Conservation (phyloP, 2,329 filamentous ascomycete genomes). For the Fusarium sp. region DNA sequence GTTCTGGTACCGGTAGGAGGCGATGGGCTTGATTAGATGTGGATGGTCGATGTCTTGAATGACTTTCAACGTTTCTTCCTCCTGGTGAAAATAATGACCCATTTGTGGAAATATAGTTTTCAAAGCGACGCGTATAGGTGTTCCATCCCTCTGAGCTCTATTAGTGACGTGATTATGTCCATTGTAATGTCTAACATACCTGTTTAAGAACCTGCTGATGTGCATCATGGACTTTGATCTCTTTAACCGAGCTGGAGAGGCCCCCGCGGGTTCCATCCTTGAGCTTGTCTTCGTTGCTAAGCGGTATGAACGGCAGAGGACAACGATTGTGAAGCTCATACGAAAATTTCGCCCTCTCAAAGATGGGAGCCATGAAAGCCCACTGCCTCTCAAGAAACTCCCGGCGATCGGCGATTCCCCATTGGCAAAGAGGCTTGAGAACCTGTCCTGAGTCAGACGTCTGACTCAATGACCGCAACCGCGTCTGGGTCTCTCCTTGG, state of each 20-base stretch:
- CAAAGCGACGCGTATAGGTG: not conserved
- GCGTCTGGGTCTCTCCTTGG: too few species aligned
- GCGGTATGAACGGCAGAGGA: not conserved
- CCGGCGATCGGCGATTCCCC: rapidly evolving
- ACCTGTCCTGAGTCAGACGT: rapidly evolving
- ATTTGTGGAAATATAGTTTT: not conserved
- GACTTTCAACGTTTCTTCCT: not conserved
- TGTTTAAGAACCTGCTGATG: not conserved
- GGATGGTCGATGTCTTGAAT: not conserved
- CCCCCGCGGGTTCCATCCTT: not conserved
- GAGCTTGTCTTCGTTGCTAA: rapidly evolving
- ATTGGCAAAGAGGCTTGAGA: not conserved
- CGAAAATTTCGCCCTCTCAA: not conserved
- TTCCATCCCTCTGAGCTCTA: not conserved
- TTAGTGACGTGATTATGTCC: not conserved
- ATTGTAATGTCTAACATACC: not conserved
- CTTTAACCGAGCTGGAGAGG: not conserved
- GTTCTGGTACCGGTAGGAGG: not conserved
- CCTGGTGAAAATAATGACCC: not conserved
- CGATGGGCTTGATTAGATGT: conserved; percentile 14
- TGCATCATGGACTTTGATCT: not conserved
- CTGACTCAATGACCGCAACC: too few species aligned
- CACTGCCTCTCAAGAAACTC: not conserved
- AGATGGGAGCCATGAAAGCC: not conserved
- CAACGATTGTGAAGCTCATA: not conserved